Percentiles rank a stretch among this genome's conserved stretches.
These are phyloP conservation scores for Globisporangium mamillatum DNA, from an alignment of 352 stramenopile genomes.

Conservation along the genomic window DNA sequence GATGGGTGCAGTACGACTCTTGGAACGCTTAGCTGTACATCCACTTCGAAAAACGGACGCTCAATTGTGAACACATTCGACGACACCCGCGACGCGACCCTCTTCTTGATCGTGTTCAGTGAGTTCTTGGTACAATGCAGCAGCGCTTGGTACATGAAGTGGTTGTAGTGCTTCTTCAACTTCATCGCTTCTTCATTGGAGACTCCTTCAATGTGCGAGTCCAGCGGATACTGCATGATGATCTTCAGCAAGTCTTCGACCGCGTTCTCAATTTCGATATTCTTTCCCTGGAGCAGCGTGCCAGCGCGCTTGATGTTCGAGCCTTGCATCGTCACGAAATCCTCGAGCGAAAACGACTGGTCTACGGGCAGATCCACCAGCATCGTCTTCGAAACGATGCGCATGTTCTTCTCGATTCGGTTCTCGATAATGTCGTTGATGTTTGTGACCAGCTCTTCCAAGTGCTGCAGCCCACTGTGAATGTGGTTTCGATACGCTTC, in stretches of 20 bases:
- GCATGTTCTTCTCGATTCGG: slow-evolving; percentile 98
- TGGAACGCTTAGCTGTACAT: slow-evolving; percentile 94
- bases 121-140: slow-evolving; percentile 98
- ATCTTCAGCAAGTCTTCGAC: slow-evolving; percentile 97
- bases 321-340: slow-evolving; percentile 98
- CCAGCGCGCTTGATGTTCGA: slow-evolving; percentile 91
- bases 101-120: slow-evolving; percentile 98
- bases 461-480: slow-evolving; percentile 90
- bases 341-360: slow-evolving; percentile 96
- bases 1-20: slow-evolving; percentile 93
- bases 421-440: slow-evolving; percentile 99
- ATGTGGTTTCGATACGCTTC: slow-evolving; percentile 96
- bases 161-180: slow-evolving; percentile 98
- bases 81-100: slow-evolving; percentile 90
- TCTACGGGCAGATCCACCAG: slow-evolving; percentile 96
- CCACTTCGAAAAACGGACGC: slow-evolving; percentile 97
- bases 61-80: slow-evolving; percentile 91
- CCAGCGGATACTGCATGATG: slow-evolving; percentile 93
- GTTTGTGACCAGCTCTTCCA: slow-evolving; percentile 96
- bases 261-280: slow-evolving; percentile 98
- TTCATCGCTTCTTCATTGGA: slow-evolving; percentile 94
- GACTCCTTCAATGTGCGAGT: slow-evolving; percentile 94
- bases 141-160: slow-evolving; percentile 99
- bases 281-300: slow-evolving; percentile 95
- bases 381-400: slow-evolving; percentile 97